Percentiles rank a stretch among this genome's conserved stretches.
These are phyloP conservation scores for Ricinus communis DNA, from an alignment of 345 rosid species.

Conservation along the genomic window DNA sequence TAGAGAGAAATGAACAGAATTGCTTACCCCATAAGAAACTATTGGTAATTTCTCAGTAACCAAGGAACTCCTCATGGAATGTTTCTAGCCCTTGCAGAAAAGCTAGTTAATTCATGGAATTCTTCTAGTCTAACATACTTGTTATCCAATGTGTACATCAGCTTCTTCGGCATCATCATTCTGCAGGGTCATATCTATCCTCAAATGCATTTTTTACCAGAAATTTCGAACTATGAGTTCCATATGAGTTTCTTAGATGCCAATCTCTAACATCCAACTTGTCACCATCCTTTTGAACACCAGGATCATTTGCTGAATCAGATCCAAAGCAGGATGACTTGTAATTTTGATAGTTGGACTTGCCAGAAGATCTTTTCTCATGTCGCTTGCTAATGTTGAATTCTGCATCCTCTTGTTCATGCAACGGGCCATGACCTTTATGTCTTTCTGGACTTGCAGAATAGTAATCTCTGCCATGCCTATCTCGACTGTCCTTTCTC, in stretches of 20 bases:
- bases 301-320: slow-evolving; percentile 25
- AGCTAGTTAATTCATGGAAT: slow-evolving; percentile 17
- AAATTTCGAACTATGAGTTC: slow-evolving; percentile 27
- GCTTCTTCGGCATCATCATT: slow-evolving; percentile 38
- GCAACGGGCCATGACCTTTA: slow-evolving; percentile 30
- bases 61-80: neutral
- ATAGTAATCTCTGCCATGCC: slow-evolving; percentile 14
- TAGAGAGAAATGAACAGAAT: slow-evolving; percentile 6
- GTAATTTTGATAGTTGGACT: slow-evolving; percentile 23
- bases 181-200: slow-evolving; percentile 78
- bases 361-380: slow-evolving; percentile 44
- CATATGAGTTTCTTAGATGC: slow-evolving; percentile 22
- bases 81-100: slow-evolving; percentile 13
- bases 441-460: slow-evolving; percentile 12
- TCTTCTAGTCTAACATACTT: slow-evolving; percentile 19
- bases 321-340: slow-evolving; percentile 29
- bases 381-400: slow-evolving; percentile 25
- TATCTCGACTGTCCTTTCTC: slow-evolving; percentile 17
- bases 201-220: slow-evolving; percentile 44
- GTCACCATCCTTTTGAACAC: slow-evolving; percentile 13
- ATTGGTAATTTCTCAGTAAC: slow-evolving; percentile 5
- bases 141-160: slow-evolving; percentile 16
- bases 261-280: slow-evolving; percentile 29
- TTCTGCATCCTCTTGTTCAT: slow-evolving; percentile 42
- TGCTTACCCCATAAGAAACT: slow-evolving; percentile 30